Conservation (phyloP, 495 filamentous ascomycete species). For the Echria macrotheca region DNA sequence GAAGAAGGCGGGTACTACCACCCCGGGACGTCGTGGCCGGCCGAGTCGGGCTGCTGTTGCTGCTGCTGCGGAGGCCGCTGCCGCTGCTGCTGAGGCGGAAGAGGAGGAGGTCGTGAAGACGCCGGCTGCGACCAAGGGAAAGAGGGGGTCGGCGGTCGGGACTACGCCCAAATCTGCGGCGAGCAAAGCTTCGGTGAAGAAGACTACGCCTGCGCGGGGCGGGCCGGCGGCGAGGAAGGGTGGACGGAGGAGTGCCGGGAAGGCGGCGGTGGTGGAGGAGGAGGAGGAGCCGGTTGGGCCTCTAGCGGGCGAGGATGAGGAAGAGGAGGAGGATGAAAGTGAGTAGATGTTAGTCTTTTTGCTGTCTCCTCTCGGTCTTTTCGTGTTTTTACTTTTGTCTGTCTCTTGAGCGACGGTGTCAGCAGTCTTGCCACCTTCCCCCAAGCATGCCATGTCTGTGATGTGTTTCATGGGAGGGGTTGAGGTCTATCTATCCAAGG, state of each 20-base stretch:
- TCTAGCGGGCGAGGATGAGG: slow-evolving; percentile 14
- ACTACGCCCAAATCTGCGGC: slow-evolving; percentile 6
- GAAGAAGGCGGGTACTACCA: slow-evolving; percentile 10
- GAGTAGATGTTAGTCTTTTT: slow-evolving; percentile 2
- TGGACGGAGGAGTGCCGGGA: slow-evolving; percentile 11
- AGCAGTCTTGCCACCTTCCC: neutral
- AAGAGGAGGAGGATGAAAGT: slow-evolving; percentile 6
- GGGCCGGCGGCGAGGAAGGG: slow-evolving; percentile 20
- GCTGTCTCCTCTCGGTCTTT: neutral
- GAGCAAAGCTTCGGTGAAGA: slow-evolving; percentile 1
- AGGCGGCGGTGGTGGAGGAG: slow-evolving; percentile 18
- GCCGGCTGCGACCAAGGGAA: slow-evolving; percentile 5
- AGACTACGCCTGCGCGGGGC: slow-evolving; percentile 24
- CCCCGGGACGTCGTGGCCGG: slow-evolving; percentile 30
- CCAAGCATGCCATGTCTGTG: neutral
- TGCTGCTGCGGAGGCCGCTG: slow-evolving; percentile 7
- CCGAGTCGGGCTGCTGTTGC: slow-evolving; percentile 17
- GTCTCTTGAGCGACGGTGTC: too few species aligned
- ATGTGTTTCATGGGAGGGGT: neutral
- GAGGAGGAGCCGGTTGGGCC: slow-evolving; percentile 17
- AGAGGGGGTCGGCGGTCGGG: neutral
- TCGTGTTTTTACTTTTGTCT: neutral
- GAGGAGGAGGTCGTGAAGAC: neutral
- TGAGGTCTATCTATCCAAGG: too few species aligned
- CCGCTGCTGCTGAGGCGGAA: slow-evolving; percentile 5